A percentile compares a stretch with the other conserved stretches of the same genome.
Evolutionary conservation across 306 rosid genomes (phyloP).

Genomic region (cucumber (Cucumis sativus)): DNA sequence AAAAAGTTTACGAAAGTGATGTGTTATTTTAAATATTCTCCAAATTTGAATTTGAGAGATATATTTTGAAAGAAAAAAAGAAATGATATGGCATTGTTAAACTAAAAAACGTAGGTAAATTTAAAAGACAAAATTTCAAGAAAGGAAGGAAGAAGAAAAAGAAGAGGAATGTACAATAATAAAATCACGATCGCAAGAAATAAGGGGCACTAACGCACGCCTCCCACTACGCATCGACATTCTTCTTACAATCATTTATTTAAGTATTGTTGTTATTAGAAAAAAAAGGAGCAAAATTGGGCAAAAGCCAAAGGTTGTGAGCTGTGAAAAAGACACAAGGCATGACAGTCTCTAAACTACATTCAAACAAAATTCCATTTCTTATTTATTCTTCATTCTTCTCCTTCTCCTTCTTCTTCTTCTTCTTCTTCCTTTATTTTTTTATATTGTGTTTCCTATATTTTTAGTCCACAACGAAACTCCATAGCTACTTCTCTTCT

Average conservation of each 20-base stretch:
- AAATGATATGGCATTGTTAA: no score
- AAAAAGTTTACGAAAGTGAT: no score
- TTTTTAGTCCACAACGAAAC: background rate
- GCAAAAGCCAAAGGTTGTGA: background rate
- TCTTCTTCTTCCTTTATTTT: background rate
- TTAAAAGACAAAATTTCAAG: no score
- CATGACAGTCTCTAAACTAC: background rate
- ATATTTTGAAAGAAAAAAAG: no score
- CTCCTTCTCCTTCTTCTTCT: no score
- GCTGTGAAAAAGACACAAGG: background rate
- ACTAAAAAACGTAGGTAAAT: no score
- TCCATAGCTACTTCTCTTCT: background rate
- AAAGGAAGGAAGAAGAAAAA: no score
- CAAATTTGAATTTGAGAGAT: no score
- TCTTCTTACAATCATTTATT: background rate
- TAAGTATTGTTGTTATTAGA: no score
- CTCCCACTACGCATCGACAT: background rate
- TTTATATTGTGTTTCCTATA: background rate
- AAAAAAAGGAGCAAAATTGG: background rate
- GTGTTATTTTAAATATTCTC: no score
- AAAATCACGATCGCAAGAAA: background rate
- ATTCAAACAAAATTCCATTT: background rate
- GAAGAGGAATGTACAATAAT: no score
- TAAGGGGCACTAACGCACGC: background rate
- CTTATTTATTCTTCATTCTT: background rate